A percentile compares a stretch with the other conserved stretches of the same genome.
phyloP scores from a whole-genome alignment of 257 asterid genomes.

The Solanum chaucha region DNA sequence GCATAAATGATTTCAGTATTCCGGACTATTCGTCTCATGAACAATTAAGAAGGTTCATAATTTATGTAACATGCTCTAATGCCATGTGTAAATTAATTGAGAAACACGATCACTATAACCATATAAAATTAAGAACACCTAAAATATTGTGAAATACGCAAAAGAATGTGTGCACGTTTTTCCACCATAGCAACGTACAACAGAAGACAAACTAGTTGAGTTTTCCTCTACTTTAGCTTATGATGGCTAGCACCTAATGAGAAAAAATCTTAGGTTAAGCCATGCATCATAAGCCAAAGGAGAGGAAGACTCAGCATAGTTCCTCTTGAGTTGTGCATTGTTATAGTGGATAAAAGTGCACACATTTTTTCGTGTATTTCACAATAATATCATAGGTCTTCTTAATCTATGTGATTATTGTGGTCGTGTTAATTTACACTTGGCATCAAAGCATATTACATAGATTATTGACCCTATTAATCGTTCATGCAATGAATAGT shows the following conservation, averaged over 20 bases:
- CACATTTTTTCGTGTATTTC: neutral
- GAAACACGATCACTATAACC: neutral
- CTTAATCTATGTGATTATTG: neutral
- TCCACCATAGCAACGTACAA: neutral
- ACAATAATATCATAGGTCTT: neutral
- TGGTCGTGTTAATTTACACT: neutral
- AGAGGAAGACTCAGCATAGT: neutral
- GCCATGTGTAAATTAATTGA: too few relatives aligned
- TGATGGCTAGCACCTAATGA: too few relatives aligned
- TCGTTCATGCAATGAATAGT: too few relatives aligned
- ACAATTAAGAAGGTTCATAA: too few relatives aligned
- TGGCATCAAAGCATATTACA: too few relatives aligned
- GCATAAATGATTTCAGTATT: neutral
- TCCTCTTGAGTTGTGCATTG: neutral
- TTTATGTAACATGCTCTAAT: too few relatives aligned
- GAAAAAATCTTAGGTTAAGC: neutral
- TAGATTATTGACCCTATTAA: too few relatives aligned
- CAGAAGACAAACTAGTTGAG: neutral
- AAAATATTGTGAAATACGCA: too few relatives aligned
- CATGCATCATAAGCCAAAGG: neutral
- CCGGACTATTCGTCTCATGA: too few relatives aligned
- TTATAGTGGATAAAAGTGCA: neutral
- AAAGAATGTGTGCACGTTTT: neutral
- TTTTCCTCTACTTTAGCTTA: neutral
- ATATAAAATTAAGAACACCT: too few relatives aligned